Evolutionary conservation across 2,329 filamentous ascomycete species (phyloP).

Genomic region (Aspergillus terreus): DNA sequence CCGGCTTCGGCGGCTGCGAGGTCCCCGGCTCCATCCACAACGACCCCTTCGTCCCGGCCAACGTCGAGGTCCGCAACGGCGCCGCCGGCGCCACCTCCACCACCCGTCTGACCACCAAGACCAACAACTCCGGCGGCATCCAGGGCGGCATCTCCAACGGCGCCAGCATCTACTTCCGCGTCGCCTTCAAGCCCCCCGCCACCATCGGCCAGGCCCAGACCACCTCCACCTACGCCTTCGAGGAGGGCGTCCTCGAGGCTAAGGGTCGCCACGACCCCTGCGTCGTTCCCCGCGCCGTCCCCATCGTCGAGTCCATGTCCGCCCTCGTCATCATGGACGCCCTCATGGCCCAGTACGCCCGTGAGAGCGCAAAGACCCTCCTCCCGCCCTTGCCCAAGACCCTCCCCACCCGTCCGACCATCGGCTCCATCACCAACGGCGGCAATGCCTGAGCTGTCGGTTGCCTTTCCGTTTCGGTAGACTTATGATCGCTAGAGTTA

Average conservation of each 20-base stretch:
- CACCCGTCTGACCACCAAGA: constrained; percentile 74
- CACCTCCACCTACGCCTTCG: constrained; percentile 74
- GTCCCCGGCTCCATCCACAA: constrained; percentile 89
- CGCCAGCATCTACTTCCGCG: constrained; percentile 87
- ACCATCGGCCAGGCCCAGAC: constrained; percentile 87
- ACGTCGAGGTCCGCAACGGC: constrained; percentile 16
- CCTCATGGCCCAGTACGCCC: constrained; percentile 73
- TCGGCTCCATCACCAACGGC: constrained; percentile 5
- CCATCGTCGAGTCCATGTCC: constrained; percentile 77
- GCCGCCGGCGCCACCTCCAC: constrained; percentile 12
- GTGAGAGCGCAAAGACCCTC: constrained; percentile 47
- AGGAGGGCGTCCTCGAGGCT: constrained; percentile 74
- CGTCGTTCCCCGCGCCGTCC: constrained; percentile 80
- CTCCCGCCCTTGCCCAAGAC: constrained; percentile 41
- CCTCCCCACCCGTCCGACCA: constrained; percentile 31
- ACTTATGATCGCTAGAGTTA: too few relatives aligned
- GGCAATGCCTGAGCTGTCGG: constrained; percentile 2
- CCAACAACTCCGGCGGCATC: constrained; percentile 92
- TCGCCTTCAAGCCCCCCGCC: constrained; percentile 91
- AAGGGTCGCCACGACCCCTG: constrained; percentile 95
- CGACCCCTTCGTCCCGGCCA: constrained; percentile 70
- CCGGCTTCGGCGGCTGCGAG: constrained; percentile 82
- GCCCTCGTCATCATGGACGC: constrained; percentile 84
- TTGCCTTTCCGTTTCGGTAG: not conserved
- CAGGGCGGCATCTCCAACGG: constrained; percentile 96